phyloP scores from a whole-genome alignment of 108 stramenopile genomes.

The Conticribra guillardii region DNA sequence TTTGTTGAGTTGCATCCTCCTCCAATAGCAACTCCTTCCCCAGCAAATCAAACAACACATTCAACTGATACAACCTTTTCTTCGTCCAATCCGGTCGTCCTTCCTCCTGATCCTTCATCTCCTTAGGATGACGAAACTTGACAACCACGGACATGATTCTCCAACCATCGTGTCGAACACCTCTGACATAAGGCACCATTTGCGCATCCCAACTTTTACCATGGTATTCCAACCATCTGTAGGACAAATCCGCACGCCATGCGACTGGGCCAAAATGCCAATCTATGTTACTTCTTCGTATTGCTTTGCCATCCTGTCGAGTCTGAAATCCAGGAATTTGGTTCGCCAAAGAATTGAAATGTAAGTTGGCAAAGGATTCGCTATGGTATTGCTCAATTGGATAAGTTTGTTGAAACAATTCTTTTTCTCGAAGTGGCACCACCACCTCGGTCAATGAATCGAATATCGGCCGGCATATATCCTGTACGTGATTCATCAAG shows the following conservation, averaged over 20 bases:
- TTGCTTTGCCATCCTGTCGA: too few relatives aligned
- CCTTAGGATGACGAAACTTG: slow-evolving; percentile 40
- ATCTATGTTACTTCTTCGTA: slow-evolving; percentile 38
- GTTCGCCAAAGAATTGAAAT: slow-evolving; percentile 51
- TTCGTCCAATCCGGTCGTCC: slow-evolving; percentile 42
- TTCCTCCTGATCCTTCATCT: slow-evolving; percentile 67
- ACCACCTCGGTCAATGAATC: slow-evolving; percentile 43
- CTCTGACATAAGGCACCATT: slow-evolving; percentile 55
- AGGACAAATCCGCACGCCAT: slow-evolving; percentile 33
- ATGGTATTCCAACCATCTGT: slow-evolving; percentile 49
- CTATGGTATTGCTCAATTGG: slow-evolving; percentile 78
- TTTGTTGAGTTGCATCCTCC: too few relatives aligned
- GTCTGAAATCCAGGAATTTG: slow-evolving; percentile 19
- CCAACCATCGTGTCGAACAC: slow-evolving; percentile 30
- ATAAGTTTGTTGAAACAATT: slow-evolving; percentile 53
- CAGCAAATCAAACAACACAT: slow-evolving; percentile 55
- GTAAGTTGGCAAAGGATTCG: slow-evolving; percentile 61
- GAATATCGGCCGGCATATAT: slow-evolving; percentile 16
- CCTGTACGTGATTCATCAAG: slow-evolving; percentile 39
- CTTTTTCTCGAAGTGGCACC: slow-evolving; percentile 42
- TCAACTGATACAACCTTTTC: slow-evolving; percentile 62
- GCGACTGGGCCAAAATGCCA: slow-evolving; percentile 70
- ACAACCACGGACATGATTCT: slow-evolving; percentile 44
- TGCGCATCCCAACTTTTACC: slow-evolving; percentile 71
- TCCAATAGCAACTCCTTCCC: slow-evolving; percentile 17